A percentile compares a stretch with the other conserved stretches of the same genome.
These are phyloP conservation scores for Schizophyllum commune DNA, from an alignment of 1,284 basidiomycete genomes.

Conservation along the genomic window DNA sequence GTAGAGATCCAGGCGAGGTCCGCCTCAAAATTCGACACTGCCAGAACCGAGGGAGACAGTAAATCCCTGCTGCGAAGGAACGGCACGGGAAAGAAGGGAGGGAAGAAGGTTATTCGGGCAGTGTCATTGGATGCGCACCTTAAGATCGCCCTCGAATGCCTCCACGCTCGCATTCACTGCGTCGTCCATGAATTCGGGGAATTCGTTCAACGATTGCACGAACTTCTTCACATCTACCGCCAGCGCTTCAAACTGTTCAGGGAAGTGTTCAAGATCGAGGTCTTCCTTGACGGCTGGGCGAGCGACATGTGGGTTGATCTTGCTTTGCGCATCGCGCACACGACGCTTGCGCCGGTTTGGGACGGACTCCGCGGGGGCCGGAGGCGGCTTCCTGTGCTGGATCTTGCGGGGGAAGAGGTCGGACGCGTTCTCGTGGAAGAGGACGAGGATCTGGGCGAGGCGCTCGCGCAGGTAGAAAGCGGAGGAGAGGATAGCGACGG, in stretches of 20 bases:
- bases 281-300: constrained; percentile 45
- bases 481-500: constrained; percentile 64
- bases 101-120: no score
- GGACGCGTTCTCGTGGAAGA: constrained; percentile 65
- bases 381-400: constrained; percentile 20
- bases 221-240: constrained; percentile 58
- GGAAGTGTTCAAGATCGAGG: constrained; percentile 57
- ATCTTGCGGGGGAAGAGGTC: constrained; percentile 63
- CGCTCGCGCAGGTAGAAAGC: constrained; percentile 62
- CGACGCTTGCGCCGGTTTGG: neutral
- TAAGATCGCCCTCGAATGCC: constrained; percentile 60
- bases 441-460: constrained; percentile 52
- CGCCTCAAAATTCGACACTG: no score
- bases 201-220: constrained; percentile 61
- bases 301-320: constrained; percentile 32
- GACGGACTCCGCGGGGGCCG: neutral
- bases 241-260: constrained; percentile 49
- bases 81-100: no score
- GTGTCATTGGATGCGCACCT: no score
- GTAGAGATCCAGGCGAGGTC: no score
- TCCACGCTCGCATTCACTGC: constrained; percentile 59
- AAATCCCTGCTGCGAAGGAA: no score
- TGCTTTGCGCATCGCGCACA: neutral
- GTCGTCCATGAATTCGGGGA: constrained; percentile 68
- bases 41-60: no score